Percentiles rank a stretch among this genome's conserved stretches.
Conservation (phyloP, 2,329 filamentous ascomycete species). For the Aquanectria penicillioides region DNA sequence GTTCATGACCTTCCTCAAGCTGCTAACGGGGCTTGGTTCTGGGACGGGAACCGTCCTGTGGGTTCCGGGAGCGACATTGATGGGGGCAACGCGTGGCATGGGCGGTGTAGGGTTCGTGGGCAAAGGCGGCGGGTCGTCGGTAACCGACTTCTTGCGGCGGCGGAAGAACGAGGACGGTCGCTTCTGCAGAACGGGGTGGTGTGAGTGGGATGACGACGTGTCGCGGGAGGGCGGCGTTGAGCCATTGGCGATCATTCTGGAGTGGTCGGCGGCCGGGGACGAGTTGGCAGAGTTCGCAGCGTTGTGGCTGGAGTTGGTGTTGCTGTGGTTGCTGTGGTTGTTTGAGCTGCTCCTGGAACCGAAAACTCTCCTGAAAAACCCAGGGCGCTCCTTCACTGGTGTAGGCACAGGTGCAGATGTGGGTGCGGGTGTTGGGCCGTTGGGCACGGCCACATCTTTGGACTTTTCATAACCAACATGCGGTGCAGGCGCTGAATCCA, state of each 20-base stretch:
- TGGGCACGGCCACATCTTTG: constrained; percentile 58
- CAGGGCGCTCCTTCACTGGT: constrained; percentile 74
- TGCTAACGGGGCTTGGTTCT: constrained; percentile 76
- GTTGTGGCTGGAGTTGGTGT: constrained; percentile 35
- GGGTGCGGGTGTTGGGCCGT: constrained; percentile 62
- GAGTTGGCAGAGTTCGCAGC: constrained; percentile 36
- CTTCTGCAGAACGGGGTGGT: constrained; percentile 75
- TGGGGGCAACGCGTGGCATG: constrained; percentile 49
- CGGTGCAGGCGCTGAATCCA: constrained; percentile 67
- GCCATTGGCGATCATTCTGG: constrained; percentile 56
- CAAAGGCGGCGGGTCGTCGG: constrained; percentile 74
- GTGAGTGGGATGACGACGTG: constrained; percentile 53
- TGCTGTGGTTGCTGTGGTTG: constrained; percentile 31
- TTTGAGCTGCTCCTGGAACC: constrained; percentile 67
- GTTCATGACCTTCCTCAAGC: constrained; percentile 86
- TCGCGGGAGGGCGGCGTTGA: constrained; percentile 63
- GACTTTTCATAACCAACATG: constrained; percentile 68
- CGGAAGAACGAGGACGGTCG: constrained; percentile 96
- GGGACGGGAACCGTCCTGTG: constrained; percentile 45
- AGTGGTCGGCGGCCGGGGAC: constrained; percentile 42
- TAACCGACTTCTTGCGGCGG: constrained; percentile 88
- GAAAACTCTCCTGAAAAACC: constrained; percentile 95
- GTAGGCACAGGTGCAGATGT: constrained; percentile 52
- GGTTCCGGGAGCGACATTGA: constrained; percentile 46
- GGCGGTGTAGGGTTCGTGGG: constrained; percentile 57